Base-by-base conservation (phyloP, 345 rosid species). In the Acer yangbiense region DNA sequence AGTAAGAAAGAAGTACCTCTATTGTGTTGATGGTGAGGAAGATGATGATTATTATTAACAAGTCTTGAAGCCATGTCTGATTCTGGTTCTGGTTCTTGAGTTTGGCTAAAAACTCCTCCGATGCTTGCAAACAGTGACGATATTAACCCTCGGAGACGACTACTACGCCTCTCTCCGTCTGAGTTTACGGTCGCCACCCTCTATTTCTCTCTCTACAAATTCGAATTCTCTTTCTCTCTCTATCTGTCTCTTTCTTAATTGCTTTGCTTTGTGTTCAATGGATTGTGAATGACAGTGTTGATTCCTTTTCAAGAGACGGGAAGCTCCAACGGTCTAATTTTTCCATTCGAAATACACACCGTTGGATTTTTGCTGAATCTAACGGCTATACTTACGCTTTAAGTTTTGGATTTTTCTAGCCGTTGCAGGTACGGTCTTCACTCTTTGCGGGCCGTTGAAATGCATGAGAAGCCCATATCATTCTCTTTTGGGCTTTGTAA, bases 71-170 rank as follows among this genome's bases (percentile, higher is more conserved):
- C 88, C 97, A 90, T 94, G 10, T n/a, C 74, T 39, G 73, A 76
- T 48, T 4, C 60, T 72, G 72, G 72, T 76, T 84, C 87, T 16
- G 76, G 87, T 9, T 60, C 64, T 60, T 60, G 64, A 7, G 17
- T 72, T 64, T 81, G 83, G 55, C 86, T 83, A 52, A 92, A 81
- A 29, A 87, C 91, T 79, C 89, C 91, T 25, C 89, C 90, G 44
- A 90, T 81, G 67, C 87, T 87, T 0, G 90, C 80, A 9, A 90
- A 80, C 52, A 90, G 65, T 10, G 94, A 86, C 7, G 92, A 92
- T 55, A 94, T 43, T 58, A 88, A 89, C 72, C 74, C 88, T 44
- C 85, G 95, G 89, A 90, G 93, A 88, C 91, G 91, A 80, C 86
- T 80, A 27, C 75, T 83, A 6, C 88, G 81, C 50, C 52, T 11